Evolutionary conservation across 148 eudicot genomes (phyloP), one percentile per base, ranked within the genome.

Genomic region (Vaccinium corymbosum): DNA sequence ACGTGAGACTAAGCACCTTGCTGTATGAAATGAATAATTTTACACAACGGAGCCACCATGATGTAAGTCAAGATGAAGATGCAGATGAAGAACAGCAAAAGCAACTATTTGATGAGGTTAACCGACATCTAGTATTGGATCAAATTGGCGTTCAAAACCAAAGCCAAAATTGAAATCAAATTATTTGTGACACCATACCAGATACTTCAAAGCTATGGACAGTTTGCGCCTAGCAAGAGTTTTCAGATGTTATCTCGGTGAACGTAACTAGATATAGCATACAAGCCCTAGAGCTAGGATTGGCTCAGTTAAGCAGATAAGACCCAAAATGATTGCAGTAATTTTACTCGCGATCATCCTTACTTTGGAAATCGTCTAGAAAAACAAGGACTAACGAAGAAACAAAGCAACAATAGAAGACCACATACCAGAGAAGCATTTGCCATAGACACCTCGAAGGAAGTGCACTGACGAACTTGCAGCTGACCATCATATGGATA

Each of bases 361-460:
- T 52, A 77, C 35, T 51, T 51, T 25, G 55, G 19, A 77, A 27
- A 48, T 48, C 25, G 7, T 68, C 16, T 55, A 74, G 62, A 7
- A 83, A 84, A 73, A 70, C 25, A 11, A 71, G 25, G 50, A 9
- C 20, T 20, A 61, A 53, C 14, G 1, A n/a, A 75, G 15, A 20
- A 7, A 72, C 42, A 61, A 75, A 76, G 32, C 10, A 73, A 42
- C 2, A 52, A 25, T 0, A 25, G 38, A 25, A 52, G 25, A 48
- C 73, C 35, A 81, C 91, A 72, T 90, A 96, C 98, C 94, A 49
- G 81, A 70, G 98, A 92, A 81, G 99, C 96, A 88, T 94, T 95
- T n/a, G 80, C 83, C 87, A 94, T 72, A 11, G 94, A 89, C 59
- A 93, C 94, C 79, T 97, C 95, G 42, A 84, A 86, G 50, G 90